A percentile compares a stretch with the other conserved stretches of the same genome.
These are phyloP conservation scores for Penium margaritaceum DNA, from an alignment of 139 green algal genomes.

Conservation along the genomic window DNA sequence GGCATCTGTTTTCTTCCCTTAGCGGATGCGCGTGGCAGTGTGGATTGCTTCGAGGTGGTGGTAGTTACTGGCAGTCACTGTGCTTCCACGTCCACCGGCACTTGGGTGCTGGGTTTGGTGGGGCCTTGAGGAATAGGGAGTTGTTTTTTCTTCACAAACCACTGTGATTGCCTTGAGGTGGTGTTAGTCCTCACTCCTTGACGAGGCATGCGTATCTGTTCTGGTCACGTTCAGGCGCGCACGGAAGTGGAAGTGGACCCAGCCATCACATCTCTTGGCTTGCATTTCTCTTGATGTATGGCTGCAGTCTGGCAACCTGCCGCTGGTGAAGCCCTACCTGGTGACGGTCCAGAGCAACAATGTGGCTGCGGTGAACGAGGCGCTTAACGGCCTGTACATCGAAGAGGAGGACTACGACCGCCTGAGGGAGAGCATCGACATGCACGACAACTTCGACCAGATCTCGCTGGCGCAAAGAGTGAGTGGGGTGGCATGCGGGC, in stretches of 20 bases:
- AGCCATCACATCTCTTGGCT: not conserved
- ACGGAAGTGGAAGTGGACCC: not conserved
- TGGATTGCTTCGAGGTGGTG: no score
- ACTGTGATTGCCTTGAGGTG: no score
- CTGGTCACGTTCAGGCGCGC: no score
- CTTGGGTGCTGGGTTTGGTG: no score
- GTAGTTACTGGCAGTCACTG: no score
- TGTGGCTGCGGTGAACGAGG: conserved; percentile 80
- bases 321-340: conserved; percentile 94
- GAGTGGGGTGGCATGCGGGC: no score
- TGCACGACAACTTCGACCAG: conserved; percentile 96
- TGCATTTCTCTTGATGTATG: not conserved
- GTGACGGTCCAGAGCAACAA: conserved; percentile 83
- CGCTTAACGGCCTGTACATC: conserved; percentile 88
- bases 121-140: no score
- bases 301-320: conserved; percentile 65
- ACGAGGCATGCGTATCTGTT: no score
- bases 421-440: conserved; percentile 74
- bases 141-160: no score
- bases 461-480: conserved; percentile 53
- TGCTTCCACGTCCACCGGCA: no score
- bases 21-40: no score
- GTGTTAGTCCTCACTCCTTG: conserved; percentile 3
- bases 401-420: conserved; percentile 91
- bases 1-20: no score